Percentiles rank a stretch among this genome's conserved stretches.
Evolutionary conservation across 257 asterid species (phyloP).

Genomic region (Nicotiana tabacum): DNA sequence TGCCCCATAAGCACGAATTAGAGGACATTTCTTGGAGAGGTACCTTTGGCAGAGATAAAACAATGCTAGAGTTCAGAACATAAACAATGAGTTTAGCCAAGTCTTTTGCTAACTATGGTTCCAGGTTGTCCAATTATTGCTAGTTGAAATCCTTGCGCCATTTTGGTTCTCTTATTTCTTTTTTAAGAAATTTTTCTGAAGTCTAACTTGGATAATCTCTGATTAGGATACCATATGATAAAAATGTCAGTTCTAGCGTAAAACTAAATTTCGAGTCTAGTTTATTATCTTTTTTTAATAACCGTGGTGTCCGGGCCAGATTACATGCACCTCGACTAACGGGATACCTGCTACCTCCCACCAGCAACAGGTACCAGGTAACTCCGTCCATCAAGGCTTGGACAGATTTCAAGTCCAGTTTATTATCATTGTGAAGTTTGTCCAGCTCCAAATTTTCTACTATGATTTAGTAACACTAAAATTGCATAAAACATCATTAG

Average conservation of each 20-base stretch:
- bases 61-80: constrained; percentile 8
- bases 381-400: too few relatives aligned
- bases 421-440: not conserved
- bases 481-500: not conserved
- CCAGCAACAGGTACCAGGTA: too few relatives aligned
- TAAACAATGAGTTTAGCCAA: not conserved
- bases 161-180: not conserved
- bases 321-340: too few relatives aligned
- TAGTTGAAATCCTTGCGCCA: not conserved
- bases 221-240: not conserved
- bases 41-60: constrained; percentile 39
- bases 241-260: too few relatives aligned
- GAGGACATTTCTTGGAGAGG: constrained; percentile 73
- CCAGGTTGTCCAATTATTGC: not conserved
- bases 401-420: constrained; percentile 1
- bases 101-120: not conserved
- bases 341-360: too few relatives aligned
- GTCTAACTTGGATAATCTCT: not conserved
- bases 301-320: too few relatives aligned
- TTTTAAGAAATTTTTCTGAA: not conserved
- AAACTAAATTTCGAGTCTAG: not conserved
- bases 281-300: not conserved
- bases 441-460: not conserved
- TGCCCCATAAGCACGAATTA: constrained; percentile 94
- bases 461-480: not conserved